These are phyloP conservation scores for Torulaspora pretoriensis DNA, from an alignment of 1,139 yeast genomes.

Conservation along the genomic window DNA sequence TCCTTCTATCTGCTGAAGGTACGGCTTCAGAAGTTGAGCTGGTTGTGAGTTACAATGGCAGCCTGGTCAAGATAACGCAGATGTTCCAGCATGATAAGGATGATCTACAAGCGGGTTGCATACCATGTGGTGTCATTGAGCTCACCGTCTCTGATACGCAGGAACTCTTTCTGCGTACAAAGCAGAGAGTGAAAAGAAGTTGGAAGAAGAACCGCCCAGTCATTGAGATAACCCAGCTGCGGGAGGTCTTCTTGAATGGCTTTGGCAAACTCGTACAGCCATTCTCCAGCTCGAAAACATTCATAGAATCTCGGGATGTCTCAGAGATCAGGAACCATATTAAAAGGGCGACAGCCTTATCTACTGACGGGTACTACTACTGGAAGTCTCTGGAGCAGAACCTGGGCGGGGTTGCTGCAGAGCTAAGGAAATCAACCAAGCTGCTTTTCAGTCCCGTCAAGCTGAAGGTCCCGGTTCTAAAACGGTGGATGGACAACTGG, in stretches of 20 bases:
- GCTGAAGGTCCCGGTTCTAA: neutral
- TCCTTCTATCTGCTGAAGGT: slow-evolving; percentile 2
- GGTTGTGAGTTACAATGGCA: neutral
- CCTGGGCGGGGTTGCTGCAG: too few relatives aligned
- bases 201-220: neutral
- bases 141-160: neutral
- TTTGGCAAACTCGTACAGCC: neutral
- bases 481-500: slow-evolving; percentile 1
- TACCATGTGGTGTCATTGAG: neutral
- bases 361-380: neutral
- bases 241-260: neutral
- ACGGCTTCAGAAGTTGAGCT: slow-evolving; percentile 1
- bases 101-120: neutral
- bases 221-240: slow-evolving; percentile 1
- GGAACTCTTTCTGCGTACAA: neutral
- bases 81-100: neutral
- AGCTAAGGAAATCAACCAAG: slow-evolving; percentile 1
- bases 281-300: neutral
- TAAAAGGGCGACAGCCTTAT: neutral
- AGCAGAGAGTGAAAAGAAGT: neutral
- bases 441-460: slow-evolving; percentile 3
- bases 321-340: neutral
- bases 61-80: neutral
- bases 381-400: neutral
- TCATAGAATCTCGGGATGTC: neutral